Evolutionary conservation across 768 basidiomycete genomes (phyloP), one percentile per base, ranked within the genome.

Genomic region (Lepiota brunneoincarnata): DNA sequence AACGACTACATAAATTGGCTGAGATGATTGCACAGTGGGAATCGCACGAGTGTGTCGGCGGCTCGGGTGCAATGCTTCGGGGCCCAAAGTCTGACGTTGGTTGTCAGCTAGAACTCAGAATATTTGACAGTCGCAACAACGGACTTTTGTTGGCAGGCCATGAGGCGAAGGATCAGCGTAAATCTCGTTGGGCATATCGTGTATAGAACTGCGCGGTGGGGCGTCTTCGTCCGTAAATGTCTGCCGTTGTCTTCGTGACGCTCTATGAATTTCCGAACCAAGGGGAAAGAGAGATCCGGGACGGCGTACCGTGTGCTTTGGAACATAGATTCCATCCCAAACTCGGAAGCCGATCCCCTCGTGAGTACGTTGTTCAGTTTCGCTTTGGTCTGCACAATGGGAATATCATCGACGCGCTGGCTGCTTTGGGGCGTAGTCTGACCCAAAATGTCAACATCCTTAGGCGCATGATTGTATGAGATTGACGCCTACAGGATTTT

Each of bases 271-370:
- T n/a, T 31, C 20, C 23, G 24, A 51, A 21, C 38, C n/a, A 35
- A 42, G 34, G 37, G 44, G 60, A 51, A 17, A 48, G 18, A 39
- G 54, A 57, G 28, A 63, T 54, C 53, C 23, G 21, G 42, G 42
- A 42, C 15, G 14, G 64, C 73, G 37, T 54, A 83, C 85, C 81
- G 78, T 37, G 84, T 76, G 59, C 81, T 89, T 66, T 89, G 82
- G 59, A 91, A 91, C 89, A 91, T 89, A 18, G 89, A 89, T 57
- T 89, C 88, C 72, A 87, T 83, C 2, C 90, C 90, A 70, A 90
- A 91, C 56, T 89, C 87, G 15, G 83, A 78, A 1, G 83, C 75
- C 18, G 83, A 74, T 11, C 83, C 80, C 51, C 86, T 77, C 17
- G 86, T 76, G 15, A 89, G 73, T 5, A 79, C 79, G 54, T 84